Evolutionary conservation across 2,329 filamentous ascomycete genomes (phyloP), one percentile per base, ranked within the genome.

Genomic region (Ceratocystis harringtonii): DNA sequence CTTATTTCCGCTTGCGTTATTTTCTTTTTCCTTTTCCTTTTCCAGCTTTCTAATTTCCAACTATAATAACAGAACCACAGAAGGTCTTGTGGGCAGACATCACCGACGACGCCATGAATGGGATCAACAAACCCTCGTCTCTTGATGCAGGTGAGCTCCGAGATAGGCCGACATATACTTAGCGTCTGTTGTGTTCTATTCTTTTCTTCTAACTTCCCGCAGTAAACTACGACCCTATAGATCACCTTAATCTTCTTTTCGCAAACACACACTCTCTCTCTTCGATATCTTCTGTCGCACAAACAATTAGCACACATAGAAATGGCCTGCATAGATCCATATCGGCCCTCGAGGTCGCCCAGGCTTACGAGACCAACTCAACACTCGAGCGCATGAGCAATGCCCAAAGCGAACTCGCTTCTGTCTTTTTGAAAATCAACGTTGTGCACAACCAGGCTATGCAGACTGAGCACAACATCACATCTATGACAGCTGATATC

Each of bases 401-500:
- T 62, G 92, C 94, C 57, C 92, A 96, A 77, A 83, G 85, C 66
- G 94, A 97, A 77, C 84, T 99, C 68, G 88, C 88, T 19, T 86
- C 88, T 70, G 84, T 99, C 48, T 96, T 99, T 79, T 85, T 86
- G 71, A 95, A 95, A 77, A 96, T 99, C 74, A 92, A 97, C 75
- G 89, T 86, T 69, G 92, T 99, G 65, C 89, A 92, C 65, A 87
- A 87, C 71, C 85, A 92, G 63, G 94, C 94, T 45, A 84, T 95
- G 71, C 86, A 92, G 79, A 97, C 94, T 22, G 94, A 99, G 76
- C 87, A 91, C 74, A 88, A 92, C 70, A 99, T 99, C 73, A 96
- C 92, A 60, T 91, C 91, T 70, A 99, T 99, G 94, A 99, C 94
- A 68, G 91, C 94, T 67, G 94, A 99, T 73, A 99, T 99, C 75